Conservation (phyloP, 2,329 filamentous ascomycete genomes). For the Trichoderma endophyticum region DNA sequence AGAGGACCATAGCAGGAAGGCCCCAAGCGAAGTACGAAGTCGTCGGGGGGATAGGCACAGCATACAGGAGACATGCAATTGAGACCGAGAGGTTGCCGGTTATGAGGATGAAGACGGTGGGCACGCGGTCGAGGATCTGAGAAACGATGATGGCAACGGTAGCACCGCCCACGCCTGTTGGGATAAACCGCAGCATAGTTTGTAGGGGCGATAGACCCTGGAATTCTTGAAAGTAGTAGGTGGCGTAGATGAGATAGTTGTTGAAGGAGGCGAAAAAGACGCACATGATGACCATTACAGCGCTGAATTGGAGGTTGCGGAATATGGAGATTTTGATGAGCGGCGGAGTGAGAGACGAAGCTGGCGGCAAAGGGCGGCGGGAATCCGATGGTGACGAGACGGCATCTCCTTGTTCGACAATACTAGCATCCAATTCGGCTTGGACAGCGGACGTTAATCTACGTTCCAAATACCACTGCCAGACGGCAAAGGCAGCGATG, state of each 20-base stretch:
- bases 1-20: constrained; percentile 63
- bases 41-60: constrained; percentile 56
- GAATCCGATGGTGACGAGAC: not conserved
- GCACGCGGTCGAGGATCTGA: constrained; percentile 54
- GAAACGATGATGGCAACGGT: constrained; percentile 56
- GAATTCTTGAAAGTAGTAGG: constrained; percentile 68
- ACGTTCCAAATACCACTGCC: constrained; percentile 50
- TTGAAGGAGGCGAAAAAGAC: constrained; percentile 68
- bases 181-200: constrained; percentile 66
- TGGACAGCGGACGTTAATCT: not conserved
- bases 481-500: constrained; percentile 54
- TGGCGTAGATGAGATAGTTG: constrained; percentile 64
- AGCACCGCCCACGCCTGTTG: constrained; percentile 59
- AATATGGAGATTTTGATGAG: constrained; percentile 68
- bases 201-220: constrained; percentile 60
- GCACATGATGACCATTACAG: constrained; percentile 62
- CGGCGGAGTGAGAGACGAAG: constrained; percentile 37
- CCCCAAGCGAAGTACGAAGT: constrained; percentile 67
- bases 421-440: not conserved
- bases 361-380: constrained; percentile 24
- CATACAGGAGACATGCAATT: constrained; percentile 58
- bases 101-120: constrained; percentile 55
- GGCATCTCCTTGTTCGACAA: not conserved
- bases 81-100: constrained; percentile 56
- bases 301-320: constrained; percentile 55